phyloP scores from a whole-genome alignment of 2,329 filamentous ascomycete genomes.

The Podosphaera fusca region DNA sequence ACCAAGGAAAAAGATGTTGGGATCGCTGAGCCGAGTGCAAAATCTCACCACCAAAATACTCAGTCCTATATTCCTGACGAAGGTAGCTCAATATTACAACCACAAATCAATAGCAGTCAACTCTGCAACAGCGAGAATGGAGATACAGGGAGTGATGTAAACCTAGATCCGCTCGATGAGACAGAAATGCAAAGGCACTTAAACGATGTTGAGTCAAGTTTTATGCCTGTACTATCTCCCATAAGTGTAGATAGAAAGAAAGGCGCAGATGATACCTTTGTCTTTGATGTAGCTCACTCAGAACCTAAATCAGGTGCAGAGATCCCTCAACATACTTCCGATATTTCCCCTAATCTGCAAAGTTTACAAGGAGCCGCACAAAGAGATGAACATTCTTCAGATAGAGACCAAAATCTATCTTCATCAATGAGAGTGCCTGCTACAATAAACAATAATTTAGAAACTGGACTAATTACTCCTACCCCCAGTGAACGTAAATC shows the following conservation, averaged over 20 bases:
- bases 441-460: too few relatives aligned
- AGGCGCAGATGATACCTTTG: conserved; percentile 33
- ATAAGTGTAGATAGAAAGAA: conserved; percentile 22
- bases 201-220: conserved; percentile 42
- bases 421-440: too few relatives aligned
- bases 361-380: neutral
- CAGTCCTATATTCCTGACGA: neutral
- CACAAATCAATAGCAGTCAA: conserved; percentile 11
- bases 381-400: too few relatives aligned
- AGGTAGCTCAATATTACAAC: conserved; percentile 10
- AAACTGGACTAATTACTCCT: too few relatives aligned
- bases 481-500: too few relatives aligned
- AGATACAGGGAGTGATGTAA: conserved; percentile 7
- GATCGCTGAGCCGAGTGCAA: too few relatives aligned
- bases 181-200: conserved; percentile 22
- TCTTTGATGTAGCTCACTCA: conserved; percentile 24
- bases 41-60: too few relatives aligned
- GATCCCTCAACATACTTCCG: neutral
- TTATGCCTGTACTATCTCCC: conserved; percentile 33
- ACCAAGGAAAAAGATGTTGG: too few relatives aligned
- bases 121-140: conserved; percentile 12
- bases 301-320: neutral
- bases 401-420: neutral
- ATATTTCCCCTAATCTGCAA: neutral
- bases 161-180: conserved; percentile 13